Evolutionary conservation across 140 eudicot genomes (phyloP).

Genomic region (Bidens hawaiensis): DNA sequence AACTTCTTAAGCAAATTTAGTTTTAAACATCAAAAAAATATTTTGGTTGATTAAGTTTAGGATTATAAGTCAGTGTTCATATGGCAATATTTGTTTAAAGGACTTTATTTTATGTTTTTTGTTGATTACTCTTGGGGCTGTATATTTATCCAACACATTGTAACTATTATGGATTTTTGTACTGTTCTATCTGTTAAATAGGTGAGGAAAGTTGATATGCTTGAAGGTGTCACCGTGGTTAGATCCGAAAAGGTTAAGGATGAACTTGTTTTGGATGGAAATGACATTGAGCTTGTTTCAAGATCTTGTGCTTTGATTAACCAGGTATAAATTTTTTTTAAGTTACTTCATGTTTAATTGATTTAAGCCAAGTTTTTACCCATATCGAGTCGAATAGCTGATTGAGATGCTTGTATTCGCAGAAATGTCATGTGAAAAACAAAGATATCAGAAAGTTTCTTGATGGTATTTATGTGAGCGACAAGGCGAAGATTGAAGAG

Average conservation of each 20-base stretch:
- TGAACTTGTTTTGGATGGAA: conserved; percentile 37
- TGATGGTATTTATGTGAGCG: conserved; percentile 52
- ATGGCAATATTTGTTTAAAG: no score
- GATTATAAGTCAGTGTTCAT: no score
- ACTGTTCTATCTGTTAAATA: conserved; percentile 6
- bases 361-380: no score
- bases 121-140: no score
- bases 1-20: no score
- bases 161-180: not conserved
- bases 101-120: no score
- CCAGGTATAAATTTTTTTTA: conserved; percentile 23
- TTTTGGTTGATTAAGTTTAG: no score
- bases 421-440: conserved; percentile 53
- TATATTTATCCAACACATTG: no score
- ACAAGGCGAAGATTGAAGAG: conserved; percentile 40
- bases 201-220: conserved; percentile 39
- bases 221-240: conserved; percentile 9
- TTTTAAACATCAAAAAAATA: no score
- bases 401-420: not conserved
- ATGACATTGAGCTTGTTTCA: conserved; percentile 50
- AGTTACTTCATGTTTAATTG: no score
- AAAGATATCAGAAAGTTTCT: conserved; percentile 52
- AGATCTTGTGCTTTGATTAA: conserved; percentile 51
- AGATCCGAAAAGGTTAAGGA: conserved; percentile 13
- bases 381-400: not conserved